A percentile compares a stretch with the other conserved stretches of the same genome.
These are phyloP conservation scores for Leptographium lundbergii DNA, from an alignment of 2,329 filamentous ascomycete species.

Conservation along the genomic window DNA sequence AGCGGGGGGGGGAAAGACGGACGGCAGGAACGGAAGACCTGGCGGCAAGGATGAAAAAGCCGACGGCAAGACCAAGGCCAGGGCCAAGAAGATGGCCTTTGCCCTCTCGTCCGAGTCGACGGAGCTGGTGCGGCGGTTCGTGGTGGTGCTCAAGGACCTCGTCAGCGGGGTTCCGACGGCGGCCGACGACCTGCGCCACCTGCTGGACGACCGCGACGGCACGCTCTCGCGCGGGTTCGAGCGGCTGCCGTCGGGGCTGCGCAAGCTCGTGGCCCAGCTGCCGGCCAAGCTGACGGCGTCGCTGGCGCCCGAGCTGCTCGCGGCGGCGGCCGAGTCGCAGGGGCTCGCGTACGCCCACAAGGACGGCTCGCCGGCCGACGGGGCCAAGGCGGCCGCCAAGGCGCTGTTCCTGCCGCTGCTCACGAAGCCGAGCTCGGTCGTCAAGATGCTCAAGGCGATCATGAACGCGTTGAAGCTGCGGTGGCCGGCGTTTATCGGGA, in stretches of 20 bases:
- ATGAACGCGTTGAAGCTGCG: slow-evolving; percentile 75
- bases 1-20: slow-evolving; percentile 51
- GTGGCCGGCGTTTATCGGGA: slow-evolving; percentile 84
- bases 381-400: slow-evolving; percentile 43
- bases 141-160: slow-evolving; percentile 80
- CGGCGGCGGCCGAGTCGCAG: slow-evolving; percentile 64
- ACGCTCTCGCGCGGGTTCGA: slow-evolving; percentile 48
- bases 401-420: slow-evolving; percentile 61
- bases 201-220: slow-evolving; percentile 49
- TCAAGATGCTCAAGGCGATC: slow-evolving; percentile 77
- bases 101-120: slow-evolving; percentile 74
- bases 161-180: slow-evolving; percentile 88
- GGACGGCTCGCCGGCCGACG: slow-evolving; percentile 31
- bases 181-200: slow-evolving; percentile 66
- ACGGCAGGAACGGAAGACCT: background rate
- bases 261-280: slow-evolving; percentile 75
- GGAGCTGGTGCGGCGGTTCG: slow-evolving; percentile 72
- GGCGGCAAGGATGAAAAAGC: too few species aligned
- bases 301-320: slow-evolving; percentile 71
- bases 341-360: slow-evolving; percentile 39
- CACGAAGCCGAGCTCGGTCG: slow-evolving; percentile 76
- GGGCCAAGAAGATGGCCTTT: slow-evolving; percentile 35
- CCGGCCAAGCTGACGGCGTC: slow-evolving; percentile 68
- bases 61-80: background rate
- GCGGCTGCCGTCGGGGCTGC: slow-evolving; percentile 62